These are phyloP conservation scores for Populus davidiana DNA, from an alignment of 345 rosid species.

Conservation along the genomic window DNA sequence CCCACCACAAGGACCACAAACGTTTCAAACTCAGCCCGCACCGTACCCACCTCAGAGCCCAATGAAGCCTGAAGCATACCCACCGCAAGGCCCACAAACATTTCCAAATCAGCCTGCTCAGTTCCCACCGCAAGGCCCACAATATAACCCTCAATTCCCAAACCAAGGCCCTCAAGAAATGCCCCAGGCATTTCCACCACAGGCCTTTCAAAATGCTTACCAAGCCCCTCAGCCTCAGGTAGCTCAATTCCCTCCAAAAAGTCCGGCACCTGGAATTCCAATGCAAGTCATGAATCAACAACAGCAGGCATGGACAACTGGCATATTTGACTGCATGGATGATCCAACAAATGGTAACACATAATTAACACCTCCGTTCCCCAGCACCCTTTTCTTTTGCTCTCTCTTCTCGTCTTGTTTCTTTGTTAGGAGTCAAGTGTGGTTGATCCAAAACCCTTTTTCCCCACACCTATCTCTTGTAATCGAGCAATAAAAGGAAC, in stretches of 20 bases:
- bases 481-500: background rate
- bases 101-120: constrained; percentile 1
- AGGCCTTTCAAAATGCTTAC: constrained; percentile 9
- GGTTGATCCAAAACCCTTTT: no score
- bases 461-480: background rate
- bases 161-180: background rate
- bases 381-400: no score
- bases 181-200: constrained; percentile 1
- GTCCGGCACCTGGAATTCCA: constrained; percentile 23
- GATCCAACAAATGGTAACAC: constrained; percentile 54
- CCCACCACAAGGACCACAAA: background rate
- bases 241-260: background rate
- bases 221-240: constrained; percentile 10
- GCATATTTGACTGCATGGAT: constrained; percentile 63
- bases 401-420: background rate
- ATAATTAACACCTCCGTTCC: background rate
- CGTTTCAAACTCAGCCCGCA: background rate
- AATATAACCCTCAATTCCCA: no score
- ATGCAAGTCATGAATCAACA: background rate
- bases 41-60: background rate
- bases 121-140: background rate
- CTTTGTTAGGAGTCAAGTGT: no score
- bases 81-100: background rate
- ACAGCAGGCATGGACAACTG: constrained; percentile 43
- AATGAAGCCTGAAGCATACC: no score